Evolutionary conservation across 345 rosid species (phyloP).

Genomic region (Diplotaxis tenuifolia): DNA sequence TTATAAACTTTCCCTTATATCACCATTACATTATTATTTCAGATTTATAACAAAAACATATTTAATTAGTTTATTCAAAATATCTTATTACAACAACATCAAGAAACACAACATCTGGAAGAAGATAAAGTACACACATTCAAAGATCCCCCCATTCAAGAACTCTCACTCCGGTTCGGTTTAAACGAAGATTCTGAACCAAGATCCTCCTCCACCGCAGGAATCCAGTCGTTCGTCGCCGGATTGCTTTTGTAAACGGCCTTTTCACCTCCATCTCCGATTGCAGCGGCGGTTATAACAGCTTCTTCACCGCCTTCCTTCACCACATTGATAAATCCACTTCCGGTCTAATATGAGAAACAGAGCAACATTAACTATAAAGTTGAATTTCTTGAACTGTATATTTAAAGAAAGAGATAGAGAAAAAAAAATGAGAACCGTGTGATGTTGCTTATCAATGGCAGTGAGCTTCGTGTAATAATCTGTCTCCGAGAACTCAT

Average conservation of each 20-base stretch:
- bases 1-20: neutral
- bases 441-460: conserved; percentile 71
- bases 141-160: conserved; percentile 20
- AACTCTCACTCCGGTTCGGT: conserved; percentile 62
- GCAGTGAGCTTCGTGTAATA: conserved; percentile 59
- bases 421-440: conserved; percentile 32
- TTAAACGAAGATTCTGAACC: conserved; percentile 41
- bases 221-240: conserved; percentile 76
- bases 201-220: conserved; percentile 36
- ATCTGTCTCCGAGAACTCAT: conserved; percentile 63
- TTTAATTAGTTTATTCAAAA: neutral
- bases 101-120: conserved; percentile 23
- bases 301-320: conserved; percentile 35
- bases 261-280: conserved; percentile 31
- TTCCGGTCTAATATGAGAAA: conserved; percentile 54
- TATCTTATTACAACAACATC: neutral
- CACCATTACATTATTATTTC: neutral
- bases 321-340: conserved; percentile 58
- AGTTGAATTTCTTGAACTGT: neutral
- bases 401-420: neutral
- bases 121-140: neutral
- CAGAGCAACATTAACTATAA: neutral
- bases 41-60: neutral
- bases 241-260: conserved; percentile 52
- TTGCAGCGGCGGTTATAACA: neutral